Conservation (phyloP, 176 grass and related monocot genomes). For the Avena eriantha region DNA sequence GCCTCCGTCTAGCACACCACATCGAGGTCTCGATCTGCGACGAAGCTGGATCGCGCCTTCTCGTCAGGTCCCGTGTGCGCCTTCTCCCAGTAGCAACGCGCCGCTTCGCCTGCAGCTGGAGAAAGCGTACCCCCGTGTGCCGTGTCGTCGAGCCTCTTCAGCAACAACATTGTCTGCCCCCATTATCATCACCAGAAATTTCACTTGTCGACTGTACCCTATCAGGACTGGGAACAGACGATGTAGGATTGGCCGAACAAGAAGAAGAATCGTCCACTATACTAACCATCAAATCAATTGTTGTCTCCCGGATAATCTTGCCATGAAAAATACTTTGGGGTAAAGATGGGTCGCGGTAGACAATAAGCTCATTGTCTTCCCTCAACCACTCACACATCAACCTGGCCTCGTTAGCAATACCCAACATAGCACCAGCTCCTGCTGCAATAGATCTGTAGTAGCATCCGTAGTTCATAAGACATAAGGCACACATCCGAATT, state of each 20-base stretch:
- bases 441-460: neutral
- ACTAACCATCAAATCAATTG: neutral
- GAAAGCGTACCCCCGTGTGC: too few species aligned
- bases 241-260: neutral
- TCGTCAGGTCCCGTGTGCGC: too few species aligned
- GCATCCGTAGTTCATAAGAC: neutral
- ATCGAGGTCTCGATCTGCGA: too few species aligned
- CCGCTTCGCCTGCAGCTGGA: too few species aligned
- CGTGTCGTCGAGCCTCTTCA: too few species aligned
- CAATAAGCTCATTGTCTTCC: neutral
- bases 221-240: neutral
- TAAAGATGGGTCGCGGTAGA: neutral
- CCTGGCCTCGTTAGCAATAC: neutral
- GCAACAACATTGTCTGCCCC: neutral
- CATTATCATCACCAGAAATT: neutral
- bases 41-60: too few species aligned
- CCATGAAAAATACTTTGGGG: neutral
- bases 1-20: too few species aligned
- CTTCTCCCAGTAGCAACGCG: too few species aligned
- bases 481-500: conserved; percentile 3
- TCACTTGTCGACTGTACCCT: neutral
- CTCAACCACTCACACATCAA: neutral
- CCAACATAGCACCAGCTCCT: neutral
- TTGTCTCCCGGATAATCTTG: neutral
- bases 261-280: neutral